Base-by-base conservation (phyloP, 1,284 basidiomycete genomes). In the Marasmius fiardii region DNA sequence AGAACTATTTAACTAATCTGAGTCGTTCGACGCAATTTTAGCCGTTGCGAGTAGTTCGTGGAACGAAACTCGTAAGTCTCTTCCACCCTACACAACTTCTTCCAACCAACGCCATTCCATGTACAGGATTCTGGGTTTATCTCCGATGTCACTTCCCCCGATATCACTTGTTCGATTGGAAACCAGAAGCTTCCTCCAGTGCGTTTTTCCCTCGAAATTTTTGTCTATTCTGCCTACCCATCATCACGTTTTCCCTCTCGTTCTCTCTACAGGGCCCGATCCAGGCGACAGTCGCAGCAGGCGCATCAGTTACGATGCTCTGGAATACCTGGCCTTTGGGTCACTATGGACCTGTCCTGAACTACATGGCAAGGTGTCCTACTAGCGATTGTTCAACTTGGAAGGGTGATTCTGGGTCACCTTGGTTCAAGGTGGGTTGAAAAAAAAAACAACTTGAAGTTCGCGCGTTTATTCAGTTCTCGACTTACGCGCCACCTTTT, bases 281-380 rank as follows among this genome's bases (percentile, higher is more conserved):
- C 45, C 63, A 63, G 16, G 65, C 71, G 3, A 68, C 66, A 8
- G 68, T 71, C 21, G 63, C 69, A 7, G 70, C 71, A 51, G 69
- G 70, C 21, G 64, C 64, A 8, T 68, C 66, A 11, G 67, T 71
- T 8, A 59, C 64, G 24, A 64, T 68, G 35, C 61, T 69, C 7
- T 71, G 71, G 71, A 73, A 71, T 55, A 71, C 70, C 12, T 71
- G 70, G 69, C 70, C 70, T 1, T 44, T 69, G 20, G 71, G 71
- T 16, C 70, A 73, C 53, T 71, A 61, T 45, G 71, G 70, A 10
- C 71, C 71, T n/a, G 68, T 71, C 31, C 54, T 71, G 21, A 70
- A 73, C 59, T 73, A 71, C 51, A 71, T 73, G 68, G 70, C 70
- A 7, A 71, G 65, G 56, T 73, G 71, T 58, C 61, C 66, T 14